phyloP scores from a whole-genome alignment of 495 filamentous ascomycete genomes.

The Neurospora pannonica region DNA sequence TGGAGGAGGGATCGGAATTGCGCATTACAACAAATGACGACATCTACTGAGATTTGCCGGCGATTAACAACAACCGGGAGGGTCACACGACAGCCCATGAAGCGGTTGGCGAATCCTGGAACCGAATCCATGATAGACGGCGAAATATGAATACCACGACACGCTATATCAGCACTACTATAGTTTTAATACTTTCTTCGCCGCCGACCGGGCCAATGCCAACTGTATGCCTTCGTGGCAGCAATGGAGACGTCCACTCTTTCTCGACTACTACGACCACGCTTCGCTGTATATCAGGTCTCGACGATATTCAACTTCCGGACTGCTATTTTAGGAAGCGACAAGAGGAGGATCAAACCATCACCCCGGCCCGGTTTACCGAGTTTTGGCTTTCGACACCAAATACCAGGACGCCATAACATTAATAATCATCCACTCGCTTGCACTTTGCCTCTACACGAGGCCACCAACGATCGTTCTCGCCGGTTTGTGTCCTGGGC shows the following conservation, averaged over 20 bases:
- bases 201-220: background rate
- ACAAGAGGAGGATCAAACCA: background rate
- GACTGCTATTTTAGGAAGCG: background rate
- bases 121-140: background rate
- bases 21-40: background rate
- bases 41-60: background rate
- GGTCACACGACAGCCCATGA: background rate
- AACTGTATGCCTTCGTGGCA: background rate
- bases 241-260: background rate
- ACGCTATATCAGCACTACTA: background rate
- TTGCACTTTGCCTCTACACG: background rate
- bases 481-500: background rate
- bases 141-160: background rate
- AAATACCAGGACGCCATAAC: background rate
- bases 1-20: background rate
- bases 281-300: background rate
- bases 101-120: background rate
- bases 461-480: background rate
- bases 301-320: background rate
- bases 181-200: background rate
- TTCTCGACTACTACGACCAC: background rate
- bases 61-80: background rate
- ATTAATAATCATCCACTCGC: background rate
- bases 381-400: background rate
- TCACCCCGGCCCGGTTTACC: background rate